Conservation (phyloP, 2,329 filamentous ascomycete genomes). For the Claviceps cyperi region DNA sequence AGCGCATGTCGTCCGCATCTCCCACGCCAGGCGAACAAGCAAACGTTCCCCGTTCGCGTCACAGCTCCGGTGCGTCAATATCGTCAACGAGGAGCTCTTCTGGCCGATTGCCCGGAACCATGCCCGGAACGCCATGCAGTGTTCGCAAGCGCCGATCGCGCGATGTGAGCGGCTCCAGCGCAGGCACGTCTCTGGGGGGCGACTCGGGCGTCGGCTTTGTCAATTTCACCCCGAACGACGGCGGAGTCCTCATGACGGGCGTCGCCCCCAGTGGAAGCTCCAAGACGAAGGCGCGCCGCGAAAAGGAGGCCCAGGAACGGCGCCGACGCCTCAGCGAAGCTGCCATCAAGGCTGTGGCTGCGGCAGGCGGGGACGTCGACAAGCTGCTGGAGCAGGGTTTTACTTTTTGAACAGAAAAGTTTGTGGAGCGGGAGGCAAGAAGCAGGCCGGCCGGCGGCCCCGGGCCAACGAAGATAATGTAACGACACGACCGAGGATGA, state of each 20-base stretch:
- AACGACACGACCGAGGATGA: neutral
- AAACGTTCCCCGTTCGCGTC: slow-evolving; percentile 17
- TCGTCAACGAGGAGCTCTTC: slow-evolving; percentile 22
- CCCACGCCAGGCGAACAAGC: slow-evolving; percentile 21
- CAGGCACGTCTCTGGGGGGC: slow-evolving; percentile 15
- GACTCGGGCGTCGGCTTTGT: slow-evolving; percentile 49
- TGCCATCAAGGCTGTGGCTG: slow-evolving; percentile 52
- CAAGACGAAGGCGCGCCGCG: slow-evolving; percentile 87
- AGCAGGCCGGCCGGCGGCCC: too few species aligned
- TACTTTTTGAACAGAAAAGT: slow-evolving; percentile 18
- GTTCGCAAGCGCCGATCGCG: slow-evolving; percentile 26
- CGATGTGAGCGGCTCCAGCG: slow-evolving; percentile 15
- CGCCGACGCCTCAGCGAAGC: slow-evolving; percentile 53
- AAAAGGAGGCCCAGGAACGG: slow-evolving; percentile 75
- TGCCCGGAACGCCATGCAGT: slow-evolving; percentile 25
- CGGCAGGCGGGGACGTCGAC: slow-evolving; percentile 53
- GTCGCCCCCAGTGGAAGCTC: slow-evolving; percentile 83
- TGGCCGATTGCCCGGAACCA: slow-evolving; percentile 18
- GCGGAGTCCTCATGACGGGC: slow-evolving; percentile 64
- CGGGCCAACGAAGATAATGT: neutral
- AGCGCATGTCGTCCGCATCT: slow-evolving; percentile 24
- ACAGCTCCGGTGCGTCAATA: slow-evolving; percentile 25
- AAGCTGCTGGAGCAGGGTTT: slow-evolving; percentile 37
- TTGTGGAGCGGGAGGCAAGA: neutral
- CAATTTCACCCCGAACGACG: slow-evolving; percentile 78